Evolutionary conservation across 202 grass and related monocot genomes (phyloP), one percentile per base, ranked within the genome.

Genomic region (Saccharum hybrid): DNA sequence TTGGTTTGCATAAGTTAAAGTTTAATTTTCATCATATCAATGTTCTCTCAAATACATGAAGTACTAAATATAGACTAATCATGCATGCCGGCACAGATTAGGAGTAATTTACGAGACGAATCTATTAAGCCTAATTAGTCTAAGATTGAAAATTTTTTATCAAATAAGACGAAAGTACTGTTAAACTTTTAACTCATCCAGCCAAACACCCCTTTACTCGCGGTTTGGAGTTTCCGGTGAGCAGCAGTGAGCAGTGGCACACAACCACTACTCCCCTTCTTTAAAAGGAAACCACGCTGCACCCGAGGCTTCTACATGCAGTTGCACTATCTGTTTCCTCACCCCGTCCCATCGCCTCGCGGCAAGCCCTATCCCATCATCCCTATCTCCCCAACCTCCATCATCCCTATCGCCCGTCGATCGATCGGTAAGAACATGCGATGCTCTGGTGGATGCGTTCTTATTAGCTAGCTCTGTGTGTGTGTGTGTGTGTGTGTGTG

Each of bases 281-380:
- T 93, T 93, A 87, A 89, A 83, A 91, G 91, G 87, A 93, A 97
- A 97, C 57, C 82, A 73, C 89, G 56, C 91, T 28, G 85, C 71
- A 81, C 78, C 89, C 94, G 73, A 93, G 72, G 87, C 85, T 72
- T 82, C 78, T 71, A 54, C 91, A 97, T 97, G 91, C 94, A 91
- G 85, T 80, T 78, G 73, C 94, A 71, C 82, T 91, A 87, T 87
- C 81, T 66, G 78, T 82, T 65, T 22, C 71, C 81, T 33, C 63
- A 43, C 62, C 71, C 51, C 81, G 65, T 76, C 74, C 61, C 80
- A 72, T 89, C 82, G 69, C 68, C 65, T 76, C 33, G 36, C 63
- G 22, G 49, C 30, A 11, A 76, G 41, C 67, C 14, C 41, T 54
- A 79, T 78, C 74, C 34, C 19, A 23, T 68, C 65, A n/a, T 39